Evolutionary conservation across 176 grass and related monocot species (phyloP), one percentile per base, ranked within the genome.

Genomic region (Olyra latifolia): DNA sequence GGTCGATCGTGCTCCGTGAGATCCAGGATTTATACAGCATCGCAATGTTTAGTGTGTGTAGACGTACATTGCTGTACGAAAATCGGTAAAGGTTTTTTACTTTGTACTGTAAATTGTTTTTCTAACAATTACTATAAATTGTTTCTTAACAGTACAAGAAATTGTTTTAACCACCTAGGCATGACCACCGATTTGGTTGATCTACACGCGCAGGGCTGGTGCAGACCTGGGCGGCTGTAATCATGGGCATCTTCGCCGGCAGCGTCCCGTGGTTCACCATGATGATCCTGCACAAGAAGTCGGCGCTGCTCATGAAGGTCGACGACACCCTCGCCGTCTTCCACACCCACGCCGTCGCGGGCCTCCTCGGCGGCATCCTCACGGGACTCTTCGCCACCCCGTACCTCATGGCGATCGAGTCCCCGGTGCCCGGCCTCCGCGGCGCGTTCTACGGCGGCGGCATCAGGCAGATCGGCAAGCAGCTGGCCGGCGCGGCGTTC

Each of bases 211-310:
- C 91, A 94, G 91, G 91, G 23, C 62, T 94, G 19, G 88, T 94
- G 19, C 88, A 94, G 40, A 82, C 91, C 9, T 94, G 91, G 91
- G 85, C 91, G 24, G 88, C 91, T 0, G 80, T 94, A 48, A 11
- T 94, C 13, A 88, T 91, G 63, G 91, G 91, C 66, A 7, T 91
- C 8, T 91, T 85, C 76, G 86, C 88, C 19, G 91, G 91, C 4
- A 94, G 91, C 76, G 69, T 94, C n/a, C 91, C 91, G 12, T 94
- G 91, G 91, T 94, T 94, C 73, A 91, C 85, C 40, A 94, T 94
- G 91, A 94, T 94, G 91, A 86, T 94, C 82, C 91, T 94, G 57
- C 91, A 88, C 78, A 94, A 94, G 80, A 94, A 94, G 42, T 88
- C 82, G 25, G 64, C 88, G 4, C 88, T 94, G 48, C 91, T 94